Conservation (phyloP, 2,329 filamentous ascomycete genomes). For the Trichophyton schoenleinii region DNA sequence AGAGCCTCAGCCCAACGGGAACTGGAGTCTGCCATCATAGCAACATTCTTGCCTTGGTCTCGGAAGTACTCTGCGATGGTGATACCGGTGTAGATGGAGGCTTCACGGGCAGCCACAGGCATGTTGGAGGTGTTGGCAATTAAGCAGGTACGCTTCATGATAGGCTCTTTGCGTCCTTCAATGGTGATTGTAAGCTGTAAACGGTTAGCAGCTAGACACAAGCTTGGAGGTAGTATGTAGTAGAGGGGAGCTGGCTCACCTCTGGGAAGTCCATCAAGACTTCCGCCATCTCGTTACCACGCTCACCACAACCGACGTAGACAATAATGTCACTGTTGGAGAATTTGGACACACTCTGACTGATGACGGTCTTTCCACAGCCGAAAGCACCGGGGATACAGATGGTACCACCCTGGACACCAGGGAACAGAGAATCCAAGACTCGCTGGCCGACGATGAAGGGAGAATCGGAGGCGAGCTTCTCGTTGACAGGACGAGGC, state of each 20-base stretch:
- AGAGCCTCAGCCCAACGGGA: conserved; percentile 98
- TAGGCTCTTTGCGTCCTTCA: conserved; percentile 88
- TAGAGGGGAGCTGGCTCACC: conserved; percentile 23
- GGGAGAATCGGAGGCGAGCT: conserved; percentile 74
- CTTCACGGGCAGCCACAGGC: conserved; percentile 95
- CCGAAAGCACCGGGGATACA: conserved; percentile 97
- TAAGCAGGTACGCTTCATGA: conserved; percentile 98
- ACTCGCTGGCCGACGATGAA: conserved; percentile 97
- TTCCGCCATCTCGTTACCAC: conserved; percentile 99
- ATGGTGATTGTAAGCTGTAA: conserved; percentile 72
- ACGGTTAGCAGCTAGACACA: neutral
- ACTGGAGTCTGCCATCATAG: conserved; percentile 99
- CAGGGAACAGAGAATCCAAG: conserved; percentile 87
- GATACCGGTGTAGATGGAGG: conserved; percentile 96
- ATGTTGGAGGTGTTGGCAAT: conserved; percentile 99
- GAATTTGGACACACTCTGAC: conserved; percentile 97
- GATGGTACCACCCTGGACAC: conserved; percentile 92
- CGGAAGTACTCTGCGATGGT: conserved; percentile 94
- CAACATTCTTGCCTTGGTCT: conserved; percentile 91
- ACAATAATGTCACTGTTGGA: conserved; percentile 99
- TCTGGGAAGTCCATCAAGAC: conserved; percentile 99
- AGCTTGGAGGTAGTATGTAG: neutral
- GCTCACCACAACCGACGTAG: conserved; percentile 87
- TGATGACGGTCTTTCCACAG: conserved; percentile 98
- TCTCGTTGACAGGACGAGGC: conserved; percentile 82